Evolutionary conservation across 2,329 filamentous ascomycete genomes (phyloP).

Genomic region (Didymella arachidicola): DNA sequence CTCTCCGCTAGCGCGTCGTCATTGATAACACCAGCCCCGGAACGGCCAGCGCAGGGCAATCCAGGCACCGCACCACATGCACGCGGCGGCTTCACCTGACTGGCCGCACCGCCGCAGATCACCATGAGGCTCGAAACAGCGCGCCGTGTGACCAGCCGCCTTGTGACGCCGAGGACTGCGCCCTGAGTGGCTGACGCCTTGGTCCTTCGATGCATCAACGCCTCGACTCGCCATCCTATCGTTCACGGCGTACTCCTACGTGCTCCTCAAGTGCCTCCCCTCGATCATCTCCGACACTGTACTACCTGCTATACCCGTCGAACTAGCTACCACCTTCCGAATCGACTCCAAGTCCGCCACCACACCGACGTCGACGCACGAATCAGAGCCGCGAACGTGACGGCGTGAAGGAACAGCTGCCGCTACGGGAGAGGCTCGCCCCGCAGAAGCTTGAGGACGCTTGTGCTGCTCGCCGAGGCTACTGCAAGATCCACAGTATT

Average conservation of each 20-base stretch:
- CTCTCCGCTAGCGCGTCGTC: slow-evolving; percentile 13
- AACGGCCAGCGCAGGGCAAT: slow-evolving; percentile 23
- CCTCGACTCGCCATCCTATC: not conserved
- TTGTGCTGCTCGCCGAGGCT: slow-evolving; percentile 13
- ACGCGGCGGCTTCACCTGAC: slow-evolving; percentile 29
- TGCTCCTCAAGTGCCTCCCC: slow-evolving; percentile 3
- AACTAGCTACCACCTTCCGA: slow-evolving; percentile 31
- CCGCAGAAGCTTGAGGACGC: slow-evolving; percentile 41
- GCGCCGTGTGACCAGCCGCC: slow-evolving; percentile 37
- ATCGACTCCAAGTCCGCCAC: slow-evolving; percentile 23
- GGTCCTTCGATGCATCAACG: slow-evolving; percentile 21
- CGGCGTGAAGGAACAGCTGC: slow-evolving; percentile 32
- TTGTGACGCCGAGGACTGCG: slow-evolving; percentile 39
- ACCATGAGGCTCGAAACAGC: slow-evolving; percentile 44
- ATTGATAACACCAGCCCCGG: slow-evolving; percentile 18
- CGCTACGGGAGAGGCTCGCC: slow-evolving; percentile 37
- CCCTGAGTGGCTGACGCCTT: slow-evolving; percentile 44
- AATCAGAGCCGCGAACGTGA: slow-evolving; percentile 33
- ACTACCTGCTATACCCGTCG: slow-evolving; percentile 11
- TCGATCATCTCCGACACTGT: slow-evolving; percentile 1
- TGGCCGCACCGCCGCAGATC: slow-evolving; percentile 38
- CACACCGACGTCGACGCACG: slow-evolving; percentile 18
- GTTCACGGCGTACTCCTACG: not conserved
- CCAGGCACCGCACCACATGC: slow-evolving; percentile 23
- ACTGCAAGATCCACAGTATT: slow-evolving; percentile 5